Evolutionary conservation across 208 protist genomes (phyloP).

Genomic region (Leishmania tarentolae): DNA sequence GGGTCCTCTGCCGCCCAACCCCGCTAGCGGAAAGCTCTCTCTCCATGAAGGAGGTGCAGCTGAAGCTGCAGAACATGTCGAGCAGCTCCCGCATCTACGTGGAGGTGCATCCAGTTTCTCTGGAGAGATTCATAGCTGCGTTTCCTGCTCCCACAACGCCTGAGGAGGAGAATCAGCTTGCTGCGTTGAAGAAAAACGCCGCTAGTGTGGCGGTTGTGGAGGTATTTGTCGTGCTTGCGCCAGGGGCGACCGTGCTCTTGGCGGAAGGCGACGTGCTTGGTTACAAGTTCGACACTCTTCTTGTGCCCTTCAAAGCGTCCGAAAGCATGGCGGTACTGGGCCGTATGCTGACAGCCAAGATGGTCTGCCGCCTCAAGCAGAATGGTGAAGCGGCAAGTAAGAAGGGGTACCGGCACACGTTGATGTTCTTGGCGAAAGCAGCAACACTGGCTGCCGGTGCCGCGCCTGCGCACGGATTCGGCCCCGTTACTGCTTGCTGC

Average conservation of each 20-base stretch:
- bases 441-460: neutral
- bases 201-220: constrained; percentile 10
- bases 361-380: constrained; percentile 6
- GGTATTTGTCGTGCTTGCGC: constrained; percentile 40
- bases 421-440: constrained; percentile 15
- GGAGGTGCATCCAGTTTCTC: constrained; percentile 19
- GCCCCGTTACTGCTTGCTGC: neutral
- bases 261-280: constrained; percentile 33
- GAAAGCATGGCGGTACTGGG: constrained; percentile 39
- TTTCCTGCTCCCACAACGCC: constrained; percentile 13
- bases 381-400: constrained; percentile 13
- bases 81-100: constrained; percentile 34
- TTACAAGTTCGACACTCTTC: constrained; percentile 33
- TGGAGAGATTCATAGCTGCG: neutral
- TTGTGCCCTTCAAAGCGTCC: constrained; percentile 35
- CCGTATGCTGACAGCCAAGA: constrained; percentile 27
- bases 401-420: constrained; percentile 24
- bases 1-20: constrained; percentile 30
- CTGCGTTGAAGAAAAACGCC: constrained; percentile 9
- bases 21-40: constrained; percentile 17
- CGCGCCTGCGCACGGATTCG: neutral
- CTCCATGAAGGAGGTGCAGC: constrained; percentile 13
- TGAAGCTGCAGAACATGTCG: constrained; percentile 9
- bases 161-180: constrained; percentile 12
- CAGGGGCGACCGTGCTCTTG: constrained; percentile 34